Evolutionary conservation across 1,139 yeast species (phyloP), one percentile per base, ranked within the genome.

Genomic region (Pichia sp.): DNA sequence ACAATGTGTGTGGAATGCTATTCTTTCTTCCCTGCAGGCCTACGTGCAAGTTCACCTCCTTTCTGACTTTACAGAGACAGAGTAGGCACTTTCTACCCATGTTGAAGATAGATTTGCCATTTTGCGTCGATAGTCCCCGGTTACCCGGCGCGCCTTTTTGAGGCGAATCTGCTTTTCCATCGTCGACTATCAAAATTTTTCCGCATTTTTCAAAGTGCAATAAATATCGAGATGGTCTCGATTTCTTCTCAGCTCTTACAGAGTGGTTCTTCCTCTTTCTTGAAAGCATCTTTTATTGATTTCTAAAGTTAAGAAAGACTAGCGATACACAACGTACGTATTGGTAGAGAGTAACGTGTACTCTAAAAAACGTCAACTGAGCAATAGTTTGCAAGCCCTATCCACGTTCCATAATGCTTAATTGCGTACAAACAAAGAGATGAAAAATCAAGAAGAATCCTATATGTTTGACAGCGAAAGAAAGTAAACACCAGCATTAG

Each of bases 401-500:
- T 34, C 12, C n/a, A 5, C n/a, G 38, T 34, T 9, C 38, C 38
- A 12, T 34, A 5, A 10, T 34, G 8, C 8, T 5, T 34, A 12
- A 31, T 2, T 31, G 24, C 40, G 12, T 34, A 3, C n/a, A n/a
- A 16, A 5, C 7, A n/a, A 36, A 36, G 17, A 9, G 17, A 9
- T 36, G 17, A n/a, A n/a, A 36, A 36, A 36, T 16, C 41, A 36
- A 36, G 41, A 36, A n/a, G n/a, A 36, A 36, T n/a, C 17, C 7
- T 36, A 36, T 6, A 46, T 31, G 16, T 10, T 10, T 29, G 34
- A 31, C 38, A 33, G 16, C 30, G 12, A 6, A 27, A 48, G 51
- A 24, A 41, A 48, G 17, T 31, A 52, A 30, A 17, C 41, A 38
- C 17, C 43, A 6, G 29, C 46, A 41, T 36, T 49, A 42, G 55